Conservation (phyloP, 352 stramenopile genomes). For the Globisporangium parvum region DNA sequence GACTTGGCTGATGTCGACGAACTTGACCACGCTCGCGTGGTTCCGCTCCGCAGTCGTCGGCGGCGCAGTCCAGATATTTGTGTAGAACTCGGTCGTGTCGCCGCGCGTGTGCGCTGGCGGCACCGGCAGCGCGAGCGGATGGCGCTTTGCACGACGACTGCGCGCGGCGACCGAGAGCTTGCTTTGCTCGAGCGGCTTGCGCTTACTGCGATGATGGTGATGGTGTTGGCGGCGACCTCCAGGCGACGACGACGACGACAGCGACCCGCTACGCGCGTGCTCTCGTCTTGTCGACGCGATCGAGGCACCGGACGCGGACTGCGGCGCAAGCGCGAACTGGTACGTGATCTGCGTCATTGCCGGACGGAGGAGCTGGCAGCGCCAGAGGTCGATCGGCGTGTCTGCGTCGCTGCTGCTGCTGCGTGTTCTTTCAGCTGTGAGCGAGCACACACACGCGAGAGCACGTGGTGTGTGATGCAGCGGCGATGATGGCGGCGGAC, state of each 20-base stretch:
- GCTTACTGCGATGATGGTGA: constrained; percentile 4
- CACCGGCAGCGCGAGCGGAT: not conserved
- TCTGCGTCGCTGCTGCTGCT: not conserved
- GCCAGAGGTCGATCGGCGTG: not conserved
- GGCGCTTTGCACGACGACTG: not conserved
- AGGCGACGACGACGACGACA: not conserved
- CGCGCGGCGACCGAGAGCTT: constrained; percentile 26
- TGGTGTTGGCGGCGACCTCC: not conserved
- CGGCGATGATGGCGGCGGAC: no score
- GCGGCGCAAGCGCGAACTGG: constrained; percentile 2
- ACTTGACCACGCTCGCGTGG: constrained; percentile 24
- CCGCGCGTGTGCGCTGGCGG: constrained; percentile 17
- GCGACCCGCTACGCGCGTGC: not conserved
- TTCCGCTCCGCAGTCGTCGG: constrained; percentile 15
- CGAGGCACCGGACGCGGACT: not conserved
- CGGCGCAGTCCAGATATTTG: constrained; percentile 63
- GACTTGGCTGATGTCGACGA: constrained; percentile 78
- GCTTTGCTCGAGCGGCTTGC: constrained; percentile 58
- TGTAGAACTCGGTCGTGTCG: constrained; percentile 77
- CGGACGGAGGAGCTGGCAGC: not conserved
- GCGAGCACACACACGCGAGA: not conserved
- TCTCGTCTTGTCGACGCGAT: not conserved
- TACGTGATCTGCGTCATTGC: constrained; percentile 14
- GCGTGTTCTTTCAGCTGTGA: not conserved
- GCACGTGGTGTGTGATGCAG: not conserved